phyloP scores from a whole-genome alignment of 768 basidiomycete genomes.

The Kwoniella mangroviensis region DNA sequence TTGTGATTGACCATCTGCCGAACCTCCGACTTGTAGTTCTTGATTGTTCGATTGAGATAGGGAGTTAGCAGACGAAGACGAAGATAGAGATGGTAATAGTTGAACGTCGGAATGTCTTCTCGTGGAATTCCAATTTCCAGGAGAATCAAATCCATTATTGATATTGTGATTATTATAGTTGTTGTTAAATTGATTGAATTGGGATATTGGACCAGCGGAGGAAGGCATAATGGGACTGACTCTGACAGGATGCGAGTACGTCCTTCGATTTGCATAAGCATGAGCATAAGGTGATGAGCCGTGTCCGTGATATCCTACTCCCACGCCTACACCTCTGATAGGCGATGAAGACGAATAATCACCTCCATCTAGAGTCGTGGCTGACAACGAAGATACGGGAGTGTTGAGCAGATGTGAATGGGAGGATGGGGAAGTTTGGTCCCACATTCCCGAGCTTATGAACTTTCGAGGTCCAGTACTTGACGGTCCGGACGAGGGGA shows the following conservation, averaged over 20 bases:
- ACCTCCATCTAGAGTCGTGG: not conserved
- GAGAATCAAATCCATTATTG: not conserved
- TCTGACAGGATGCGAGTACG: constrained; percentile 16
- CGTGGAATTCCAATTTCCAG: not conserved
- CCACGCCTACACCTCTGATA: not conserved
- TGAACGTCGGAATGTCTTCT: constrained; percentile 9
- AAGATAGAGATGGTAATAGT: not conserved
- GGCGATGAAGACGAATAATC: not conserved
- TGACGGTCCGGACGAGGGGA: constrained; percentile 1
- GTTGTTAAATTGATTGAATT: not conserved
- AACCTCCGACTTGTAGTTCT: no score
- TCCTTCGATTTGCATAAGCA: constrained; percentile 23
- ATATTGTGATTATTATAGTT: not conserved
- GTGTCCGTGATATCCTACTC: constrained; percentile 14
- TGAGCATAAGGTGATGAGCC: constrained; percentile 26
- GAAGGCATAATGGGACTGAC: constrained; percentile 17
- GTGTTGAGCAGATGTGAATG: constrained; percentile 1
- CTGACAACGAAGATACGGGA: not conserved
- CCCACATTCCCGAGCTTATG: constrained; percentile 2
- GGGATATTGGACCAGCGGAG: constrained; percentile 2
- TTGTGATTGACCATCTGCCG: no score
- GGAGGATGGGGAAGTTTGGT: constrained; percentile 11
- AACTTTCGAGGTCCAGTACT: not conserved
- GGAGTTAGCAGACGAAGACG: no score
- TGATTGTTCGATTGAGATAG: no score